phyloP scores from a whole-genome alignment of 129 eudicot species.

The Artemisia annua region DNA sequence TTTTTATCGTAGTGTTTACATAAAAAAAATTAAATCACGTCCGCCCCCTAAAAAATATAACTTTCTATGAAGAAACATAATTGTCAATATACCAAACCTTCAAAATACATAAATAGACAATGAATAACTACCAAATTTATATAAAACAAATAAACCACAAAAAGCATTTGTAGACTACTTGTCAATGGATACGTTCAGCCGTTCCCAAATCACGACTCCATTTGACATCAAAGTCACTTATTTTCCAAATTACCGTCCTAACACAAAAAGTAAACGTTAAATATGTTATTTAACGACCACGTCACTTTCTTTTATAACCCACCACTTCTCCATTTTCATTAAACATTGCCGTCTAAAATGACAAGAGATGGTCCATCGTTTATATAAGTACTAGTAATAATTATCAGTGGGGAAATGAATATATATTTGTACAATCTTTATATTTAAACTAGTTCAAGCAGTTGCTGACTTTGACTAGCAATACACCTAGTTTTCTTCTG shows the following conservation, averaged over 20 bases:
- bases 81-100: too few relatives aligned
- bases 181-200: constrained; percentile 6
- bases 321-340: background rate
- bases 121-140: background rate
- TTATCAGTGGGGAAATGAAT: too few relatives aligned
- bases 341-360: constrained; percentile 12
- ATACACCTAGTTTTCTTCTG: too few relatives aligned
- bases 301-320: background rate
- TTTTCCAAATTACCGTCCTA: background rate
- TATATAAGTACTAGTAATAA: background rate
- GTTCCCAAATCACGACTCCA: background rate
- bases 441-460: too few relatives aligned
- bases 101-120: too few relatives aligned
- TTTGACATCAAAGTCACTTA: background rate
- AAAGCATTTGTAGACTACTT: background rate
- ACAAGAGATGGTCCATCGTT: constrained; percentile 1
- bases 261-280: too few relatives aligned
- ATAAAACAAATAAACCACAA: background rate
- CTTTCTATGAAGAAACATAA: too few relatives aligned
- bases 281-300: background rate
- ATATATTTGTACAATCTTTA: too few relatives aligned
- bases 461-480: too few relatives aligned
- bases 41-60: too few relatives aligned
- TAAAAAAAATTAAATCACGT: too few relatives aligned
- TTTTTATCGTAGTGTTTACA: too few relatives aligned